phyloP scores from a whole-genome alignment of 768 basidiomycete species.

The Hericium alpestre region DNA sequence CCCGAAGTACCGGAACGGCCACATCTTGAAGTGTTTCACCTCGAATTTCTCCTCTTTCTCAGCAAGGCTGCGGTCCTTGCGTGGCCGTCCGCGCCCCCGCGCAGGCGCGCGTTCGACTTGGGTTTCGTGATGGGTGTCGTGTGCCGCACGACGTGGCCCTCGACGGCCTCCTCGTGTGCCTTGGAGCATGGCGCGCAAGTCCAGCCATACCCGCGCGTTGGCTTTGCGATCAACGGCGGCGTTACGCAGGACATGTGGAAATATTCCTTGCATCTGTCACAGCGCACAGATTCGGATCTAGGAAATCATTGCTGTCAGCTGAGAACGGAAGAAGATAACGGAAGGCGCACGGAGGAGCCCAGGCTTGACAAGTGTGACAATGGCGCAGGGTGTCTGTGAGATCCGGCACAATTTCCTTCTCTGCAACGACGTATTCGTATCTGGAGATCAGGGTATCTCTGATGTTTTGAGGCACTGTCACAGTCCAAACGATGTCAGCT shows the following conservation, averaged over 20 bases:
- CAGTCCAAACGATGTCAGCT: constrained; percentile 8
- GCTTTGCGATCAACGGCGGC: constrained; percentile 83
- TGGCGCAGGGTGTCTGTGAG: constrained; percentile 77
- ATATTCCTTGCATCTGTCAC: constrained; percentile 83
- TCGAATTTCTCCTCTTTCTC: constrained; percentile 70
- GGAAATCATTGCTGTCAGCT: constrained; percentile 14
- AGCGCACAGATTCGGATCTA: constrained; percentile 79
- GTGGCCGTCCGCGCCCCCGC: constrained; percentile 63
- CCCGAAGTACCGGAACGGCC: constrained; percentile 97
- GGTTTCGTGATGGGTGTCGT: constrained; percentile 38
- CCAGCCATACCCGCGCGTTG: constrained; percentile 95
- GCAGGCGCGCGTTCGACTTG: constrained; percentile 63
- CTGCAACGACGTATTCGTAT: constrained; percentile 92
- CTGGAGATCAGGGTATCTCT: constrained; percentile 64
- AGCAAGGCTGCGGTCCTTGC: constrained; percentile 62
- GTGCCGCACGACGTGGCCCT: constrained; percentile 55
- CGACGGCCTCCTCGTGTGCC: constrained; percentile 78
- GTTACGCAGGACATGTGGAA: constrained; percentile 95
- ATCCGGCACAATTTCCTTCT: constrained; percentile 87
- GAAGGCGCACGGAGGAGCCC: constrained; percentile 74
- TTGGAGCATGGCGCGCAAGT: constrained; percentile 90
- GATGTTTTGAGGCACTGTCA: constrained; percentile 66
- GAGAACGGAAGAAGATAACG: constrained; percentile 3
- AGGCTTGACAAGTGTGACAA: constrained; percentile 77
- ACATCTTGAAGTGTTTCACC: constrained; percentile 82